These are phyloP conservation scores for Suillus weaverae DNA, from an alignment of 768 basidiomycete species.

Conservation along the genomic window DNA sequence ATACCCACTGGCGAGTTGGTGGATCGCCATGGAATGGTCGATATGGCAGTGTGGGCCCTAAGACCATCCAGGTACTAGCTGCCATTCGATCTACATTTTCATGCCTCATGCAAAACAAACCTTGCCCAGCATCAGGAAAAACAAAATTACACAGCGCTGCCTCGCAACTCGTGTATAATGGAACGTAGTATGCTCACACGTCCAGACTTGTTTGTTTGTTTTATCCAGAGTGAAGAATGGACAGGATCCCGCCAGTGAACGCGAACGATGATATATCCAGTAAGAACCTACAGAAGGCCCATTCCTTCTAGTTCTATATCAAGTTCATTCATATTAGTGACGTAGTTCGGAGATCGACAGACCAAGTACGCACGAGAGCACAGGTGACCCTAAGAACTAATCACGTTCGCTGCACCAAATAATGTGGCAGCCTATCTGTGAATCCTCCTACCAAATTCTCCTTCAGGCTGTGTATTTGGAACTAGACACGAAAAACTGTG, in stretches of 20 bases:
- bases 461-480: slow-evolving; percentile 20
- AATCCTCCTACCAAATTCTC: slow-evolving; percentile 32
- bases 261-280: slow-evolving; percentile 21
- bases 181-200: slow-evolving; percentile 26
- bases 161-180: slow-evolving; percentile 24
- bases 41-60: slow-evolving; percentile 5
- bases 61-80: slow-evolving; percentile 8
- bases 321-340: background rate
- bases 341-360: background rate
- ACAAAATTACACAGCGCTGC: slow-evolving; percentile 10
- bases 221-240: background rate
- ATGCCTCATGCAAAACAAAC: slow-evolving; percentile 6
- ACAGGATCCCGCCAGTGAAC: slow-evolving; percentile 21
- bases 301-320: slow-evolving; percentile 10
- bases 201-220: background rate
- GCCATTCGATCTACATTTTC: slow-evolving; percentile 6
- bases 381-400: slow-evolving; percentile 9
- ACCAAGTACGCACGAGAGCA: slow-evolving; percentile 14
- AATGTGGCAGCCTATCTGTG: slow-evolving; percentile 18
- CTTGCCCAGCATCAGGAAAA: slow-evolving; percentile 20
- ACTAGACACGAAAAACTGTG: slow-evolving; percentile 30
- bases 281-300: slow-evolving; percentile 16
- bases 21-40: background rate
- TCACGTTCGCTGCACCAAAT: slow-evolving; percentile 14
- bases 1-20: slow-evolving; percentile 8